phyloP scores from a whole-genome alignment of 768 basidiomycete genomes.

The Panellus pusillus region DNA sequence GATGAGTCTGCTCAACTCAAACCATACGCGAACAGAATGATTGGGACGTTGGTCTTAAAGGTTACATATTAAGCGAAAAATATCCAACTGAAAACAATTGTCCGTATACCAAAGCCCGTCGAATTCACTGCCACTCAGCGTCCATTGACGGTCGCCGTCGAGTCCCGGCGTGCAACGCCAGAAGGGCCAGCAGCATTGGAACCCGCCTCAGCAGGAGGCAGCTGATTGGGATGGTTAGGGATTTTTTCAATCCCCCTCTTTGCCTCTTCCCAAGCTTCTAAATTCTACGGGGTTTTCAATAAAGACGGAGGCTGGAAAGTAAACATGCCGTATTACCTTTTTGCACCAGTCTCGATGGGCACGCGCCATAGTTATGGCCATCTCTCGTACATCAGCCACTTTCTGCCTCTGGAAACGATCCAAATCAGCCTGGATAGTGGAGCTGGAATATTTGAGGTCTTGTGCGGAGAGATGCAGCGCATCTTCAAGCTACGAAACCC shows the following conservation, averaged over 20 bases:
- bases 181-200: conserved; percentile 35
- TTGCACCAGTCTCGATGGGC: conserved; percentile 97
- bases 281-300: conserved; percentile 57
- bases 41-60: conserved; percentile 4
- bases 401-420: conserved; percentile 99
- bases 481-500: conserved; percentile 75
- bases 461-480: conserved; percentile 89
- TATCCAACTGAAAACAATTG: conserved; percentile 9
- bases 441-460: conserved; percentile 94
- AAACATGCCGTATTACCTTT: conserved; percentile 55
- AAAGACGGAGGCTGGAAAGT: conserved; percentile 12
- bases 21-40: neutral
- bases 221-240: conserved; percentile 83
- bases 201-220: conserved; percentile 42
- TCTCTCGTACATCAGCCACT: conserved; percentile 92
- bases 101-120: conserved; percentile 7
- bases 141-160: conserved; percentile 71
- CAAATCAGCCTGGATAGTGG: conserved; percentile 95
- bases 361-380: conserved; percentile 87
- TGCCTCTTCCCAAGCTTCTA: conserved; percentile 97
- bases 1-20: neutral
- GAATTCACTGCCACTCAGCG: conserved; percentile 31
- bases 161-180: conserved; percentile 56
- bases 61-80: conserved; percentile 20
- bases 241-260: conserved; percentile 90